phyloP scores from a whole-genome alignment of 1,139 yeast genomes.

The Saccharomycopsis hybrid region DNA sequence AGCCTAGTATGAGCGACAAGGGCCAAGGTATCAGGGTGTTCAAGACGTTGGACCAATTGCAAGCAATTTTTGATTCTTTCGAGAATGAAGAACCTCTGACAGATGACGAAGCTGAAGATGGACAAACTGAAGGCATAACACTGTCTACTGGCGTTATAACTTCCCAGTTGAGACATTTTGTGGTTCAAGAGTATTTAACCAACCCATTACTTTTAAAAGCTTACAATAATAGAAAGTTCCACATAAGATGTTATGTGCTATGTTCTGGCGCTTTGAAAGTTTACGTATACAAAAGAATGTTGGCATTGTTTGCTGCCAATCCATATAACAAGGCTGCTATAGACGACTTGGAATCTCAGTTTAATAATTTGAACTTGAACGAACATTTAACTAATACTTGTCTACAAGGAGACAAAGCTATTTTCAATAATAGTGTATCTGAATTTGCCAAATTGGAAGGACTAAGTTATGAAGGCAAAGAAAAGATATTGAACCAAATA shows the following conservation, averaged over 20 bases:
- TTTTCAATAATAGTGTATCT: conserved; percentile 47
- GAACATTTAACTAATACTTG: conserved; percentile 94
- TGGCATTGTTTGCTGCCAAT: conserved; percentile 69
- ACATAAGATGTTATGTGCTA: conserved; percentile 79
- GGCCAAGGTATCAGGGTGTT: conserved; percentile 93
- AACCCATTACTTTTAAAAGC: conserved; percentile 59
- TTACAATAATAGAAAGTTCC: conserved; percentile 74
- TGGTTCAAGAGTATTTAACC: conserved; percentile 72
- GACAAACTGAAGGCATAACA: conserved; percentile 25
- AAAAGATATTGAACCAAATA: conserved; percentile 46
- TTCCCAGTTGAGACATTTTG: conserved; percentile 83
- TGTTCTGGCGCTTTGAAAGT: conserved; percentile 70
- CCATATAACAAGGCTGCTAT: conserved; percentile 34
- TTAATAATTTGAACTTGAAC: conserved; percentile 36
- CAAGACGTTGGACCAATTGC: conserved; percentile 70
- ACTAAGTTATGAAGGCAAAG: conserved; percentile 31
- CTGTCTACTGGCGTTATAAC: conserved; percentile 56
- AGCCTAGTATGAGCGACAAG: conserved; percentile 95
- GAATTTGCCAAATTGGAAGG: conserved; percentile 60
- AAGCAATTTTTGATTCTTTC: conserved; percentile 74
- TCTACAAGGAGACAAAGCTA: conserved; percentile 50
- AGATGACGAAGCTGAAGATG: conserved; percentile 43
- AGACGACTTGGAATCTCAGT: conserved; percentile 28
- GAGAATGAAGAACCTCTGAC: conserved; percentile 62
- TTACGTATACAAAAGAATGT: conserved; percentile 69